These are phyloP conservation scores for Populus hybrid DNA, from an alignment of 441 rosid species.

Conservation along the genomic window DNA sequence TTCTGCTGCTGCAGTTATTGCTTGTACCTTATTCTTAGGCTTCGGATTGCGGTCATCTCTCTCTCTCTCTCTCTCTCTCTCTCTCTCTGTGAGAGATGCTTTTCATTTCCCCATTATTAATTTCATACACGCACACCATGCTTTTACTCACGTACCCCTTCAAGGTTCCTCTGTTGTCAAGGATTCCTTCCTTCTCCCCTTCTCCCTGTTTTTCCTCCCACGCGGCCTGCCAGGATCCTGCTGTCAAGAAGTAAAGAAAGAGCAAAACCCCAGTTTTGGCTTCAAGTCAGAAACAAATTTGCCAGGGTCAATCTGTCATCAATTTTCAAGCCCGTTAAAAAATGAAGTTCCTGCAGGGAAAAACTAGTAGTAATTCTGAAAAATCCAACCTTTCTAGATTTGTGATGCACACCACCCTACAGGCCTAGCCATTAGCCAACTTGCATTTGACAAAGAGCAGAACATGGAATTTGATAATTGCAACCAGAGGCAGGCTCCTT, in stretches of 20 bases:
- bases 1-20: slow-evolving; percentile 23
- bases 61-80: slow-evolving; percentile 1
- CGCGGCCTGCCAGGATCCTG: slow-evolving; percentile 1
- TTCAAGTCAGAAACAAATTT: slow-evolving; percentile 8
- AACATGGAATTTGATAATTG: not conserved
- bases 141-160: slow-evolving; percentile 16
- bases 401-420: not conserved
- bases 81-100: slow-evolving; percentile 7
- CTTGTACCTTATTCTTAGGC: slow-evolving; percentile 29
- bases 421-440: not conserved
- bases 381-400: not conserved
- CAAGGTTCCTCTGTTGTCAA: slow-evolving; percentile 6
- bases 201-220: slow-evolving; percentile 10
- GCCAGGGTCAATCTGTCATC: not conserved
- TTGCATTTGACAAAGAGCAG: not conserved
- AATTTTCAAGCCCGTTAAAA: not conserved
- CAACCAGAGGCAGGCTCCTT: not conserved
- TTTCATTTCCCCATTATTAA: slow-evolving; percentile 6
- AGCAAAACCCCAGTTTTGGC: slow-evolving; percentile 17
- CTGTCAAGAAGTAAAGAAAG: not conserved
- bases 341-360: not conserved
- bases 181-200: not conserved
- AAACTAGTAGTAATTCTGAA: not conserved
- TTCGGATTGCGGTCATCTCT: slow-evolving; percentile 20
- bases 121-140: not conserved